Conservation (phyloP, 1,139 yeast species). For the Suhomyces coccinellae region DNA sequence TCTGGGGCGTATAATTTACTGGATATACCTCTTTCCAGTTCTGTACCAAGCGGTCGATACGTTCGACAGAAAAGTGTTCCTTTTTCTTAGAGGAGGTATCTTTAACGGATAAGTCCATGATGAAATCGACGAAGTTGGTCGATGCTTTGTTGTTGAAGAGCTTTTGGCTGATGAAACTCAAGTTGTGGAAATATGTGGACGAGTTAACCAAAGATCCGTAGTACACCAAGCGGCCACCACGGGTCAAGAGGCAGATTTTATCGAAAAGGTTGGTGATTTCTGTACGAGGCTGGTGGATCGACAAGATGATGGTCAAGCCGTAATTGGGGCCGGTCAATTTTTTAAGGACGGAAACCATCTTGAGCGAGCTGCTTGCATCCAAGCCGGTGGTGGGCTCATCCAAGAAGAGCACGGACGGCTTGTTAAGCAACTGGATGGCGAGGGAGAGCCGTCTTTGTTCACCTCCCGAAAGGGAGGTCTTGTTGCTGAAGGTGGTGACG, state of each 20-base stretch:
- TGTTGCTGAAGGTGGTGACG: constrained; percentile 20
- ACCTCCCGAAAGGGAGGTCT: constrained; percentile 23
- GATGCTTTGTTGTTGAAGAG: constrained; percentile 7
- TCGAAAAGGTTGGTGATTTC: constrained; percentile 25
- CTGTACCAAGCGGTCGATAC: constrained; percentile 19
- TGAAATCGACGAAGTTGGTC: constrained; percentile 16
- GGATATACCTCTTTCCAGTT: constrained; percentile 16
- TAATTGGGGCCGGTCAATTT: constrained; percentile 24
- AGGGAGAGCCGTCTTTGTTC: constrained; percentile 26
- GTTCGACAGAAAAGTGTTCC: constrained; percentile 17
- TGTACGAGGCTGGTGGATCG: constrained; percentile 28
- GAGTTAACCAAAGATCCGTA: constrained; percentile 22
- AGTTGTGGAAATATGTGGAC: constrained; percentile 18
- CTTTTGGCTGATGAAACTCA: constrained; percentile 9
- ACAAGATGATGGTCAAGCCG: constrained; percentile 25
- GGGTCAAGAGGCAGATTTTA: constrained; percentile 23
- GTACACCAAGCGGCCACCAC: constrained; percentile 27
- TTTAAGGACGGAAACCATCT: constrained; percentile 21
- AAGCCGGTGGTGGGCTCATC: constrained; percentile 32
- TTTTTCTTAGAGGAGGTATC: constrained; percentile 20
- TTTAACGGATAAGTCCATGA: constrained; percentile 25
- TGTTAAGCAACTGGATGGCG: constrained; percentile 25
- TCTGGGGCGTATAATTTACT: background rate
- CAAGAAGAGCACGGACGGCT: constrained; percentile 24
- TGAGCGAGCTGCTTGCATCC: constrained; percentile 25